Base-by-base conservation (phyloP, 768 basidiomycete species). In the Cantharellus anzutake region DNA sequence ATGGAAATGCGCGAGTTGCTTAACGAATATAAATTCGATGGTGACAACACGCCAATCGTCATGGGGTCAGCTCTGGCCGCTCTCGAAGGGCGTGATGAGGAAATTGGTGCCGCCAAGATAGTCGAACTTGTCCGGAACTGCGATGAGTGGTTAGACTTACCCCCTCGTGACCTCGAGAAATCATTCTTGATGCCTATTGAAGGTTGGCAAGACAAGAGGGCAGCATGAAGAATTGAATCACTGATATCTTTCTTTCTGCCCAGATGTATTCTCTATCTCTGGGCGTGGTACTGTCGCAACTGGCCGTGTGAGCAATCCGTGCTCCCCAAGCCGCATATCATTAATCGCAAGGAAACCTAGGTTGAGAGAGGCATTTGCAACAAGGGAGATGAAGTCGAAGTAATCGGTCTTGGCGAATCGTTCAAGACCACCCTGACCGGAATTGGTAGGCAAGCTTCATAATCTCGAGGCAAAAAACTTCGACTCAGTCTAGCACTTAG, bases 1-100 rank as follows among this genome's bases (percentile, higher is more conserved):
- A 98, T 99, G 93, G 96, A 99, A 78, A 99, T 99, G 83, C 84
- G 96, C 61, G 96, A 99, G 68, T 78, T 99, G 5, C 78, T 99
- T 34, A 73, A 81, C 2, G 82, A 81, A 11, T 98, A 97, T 75
- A 87, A 90, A 66, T 99, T 86, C 64, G 96, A 99, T 66, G 96
- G 96, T 59, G 96, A 99, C 71, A 79, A 84, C 66, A 98, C 96
- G 0, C 96, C 96, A n/a, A 97, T 99, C 66, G 71, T 98, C 68
- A 92, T 90, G 86, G 96, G 96, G 51, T 93, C 92, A 20, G 96
- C 96, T 60, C 76, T 99, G 60, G 91, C 92, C 60, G 94, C 94
- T 57, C 78, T 99, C 60, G 90, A 99, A 65, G 85, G 87, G 52
- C 80, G 83, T 40, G 79, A 92, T 67, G 75, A 80, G 2, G 82